Conservation (phyloP, 2,329 filamentous ascomycete species). For the Calycina herbarum region DNA sequence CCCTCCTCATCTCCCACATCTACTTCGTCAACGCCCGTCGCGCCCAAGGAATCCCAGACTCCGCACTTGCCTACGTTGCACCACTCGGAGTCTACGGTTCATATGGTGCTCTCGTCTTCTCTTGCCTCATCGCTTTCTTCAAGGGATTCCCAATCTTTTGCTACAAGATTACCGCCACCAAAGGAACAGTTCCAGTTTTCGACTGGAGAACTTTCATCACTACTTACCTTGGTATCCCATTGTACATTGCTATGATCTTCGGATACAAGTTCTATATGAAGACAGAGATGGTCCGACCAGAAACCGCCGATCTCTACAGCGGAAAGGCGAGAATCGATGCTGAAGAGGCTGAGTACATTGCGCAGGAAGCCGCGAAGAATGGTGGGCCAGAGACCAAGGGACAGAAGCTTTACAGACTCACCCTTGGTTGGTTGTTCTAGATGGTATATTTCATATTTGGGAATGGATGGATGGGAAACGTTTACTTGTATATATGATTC, state of each 20-base stretch:
- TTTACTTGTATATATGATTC: slow-evolving; percentile 1
- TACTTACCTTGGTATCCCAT: slow-evolving; percentile 61
- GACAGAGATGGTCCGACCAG: slow-evolving; percentile 46
- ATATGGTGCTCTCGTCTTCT: slow-evolving; percentile 66
- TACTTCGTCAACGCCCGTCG: slow-evolving; percentile 62
- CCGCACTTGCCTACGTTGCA: slow-evolving; percentile 61
- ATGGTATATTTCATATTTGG: not conserved
- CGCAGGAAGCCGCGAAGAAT: slow-evolving; percentile 20
- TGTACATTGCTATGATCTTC: slow-evolving; percentile 60
- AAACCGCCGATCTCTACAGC: slow-evolving; percentile 54
- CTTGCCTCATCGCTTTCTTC: slow-evolving; percentile 71
- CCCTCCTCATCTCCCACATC: slow-evolving; percentile 67
- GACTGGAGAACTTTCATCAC: slow-evolving; percentile 66
- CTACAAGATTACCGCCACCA: slow-evolving; percentile 53
- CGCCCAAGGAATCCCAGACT: slow-evolving; percentile 58
- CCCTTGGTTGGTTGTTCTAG: slow-evolving; percentile 29
- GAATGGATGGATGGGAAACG: not conserved
- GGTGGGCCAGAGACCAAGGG: slow-evolving; percentile 27
- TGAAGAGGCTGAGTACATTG: slow-evolving; percentile 50
- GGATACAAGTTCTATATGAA: slow-evolving; percentile 52
- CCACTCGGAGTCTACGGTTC: slow-evolving; percentile 73
- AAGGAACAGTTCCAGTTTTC: slow-evolving; percentile 49
- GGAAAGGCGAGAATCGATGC: slow-evolving; percentile 60
- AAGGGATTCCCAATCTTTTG: slow-evolving; percentile 76
- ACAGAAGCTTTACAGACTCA: slow-evolving; percentile 29